Base-by-base conservation (phyloP, 2,329 filamentous ascomycete genomes). In the Sporothrix dimorphospora region DNA sequence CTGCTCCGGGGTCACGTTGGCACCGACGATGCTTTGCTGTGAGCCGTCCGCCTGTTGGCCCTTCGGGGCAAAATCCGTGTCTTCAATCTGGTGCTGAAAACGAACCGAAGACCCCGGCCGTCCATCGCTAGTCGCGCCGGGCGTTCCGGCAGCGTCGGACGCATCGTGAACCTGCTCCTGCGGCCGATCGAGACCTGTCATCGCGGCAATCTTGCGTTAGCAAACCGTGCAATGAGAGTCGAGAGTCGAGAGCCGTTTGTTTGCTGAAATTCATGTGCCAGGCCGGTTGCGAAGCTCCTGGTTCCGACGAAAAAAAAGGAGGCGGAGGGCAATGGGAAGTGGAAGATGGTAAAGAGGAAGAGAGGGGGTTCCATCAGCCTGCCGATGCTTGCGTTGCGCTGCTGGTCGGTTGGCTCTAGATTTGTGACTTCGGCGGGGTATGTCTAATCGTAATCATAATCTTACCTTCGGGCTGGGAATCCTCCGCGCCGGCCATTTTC, bases 11-110 rank as follows among this genome's bases (percentile, higher is more conserved):
- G 85, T 85, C 21, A 73, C 72, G 14, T 34, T 49, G 21, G 27
- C n/a, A 38, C 8, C n/a, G 40, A 63, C 53, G 24, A 66, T 53
- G 55, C 45, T 24, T 42, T 9, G 42, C 24, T 14, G 80, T 70
- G 81, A 81, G 72, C 81, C 78, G 77, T 78, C 77, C 69, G 77
- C 74, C 70, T 76, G 72, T 72, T 68, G 73, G 72, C 73, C 73
- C 71, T 74, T 76, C 42, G 75, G 57, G 38, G 72, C 75, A 6
- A 89, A 87, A 72, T 87, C 84, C 77, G 94, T 93, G 80, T 94
- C 90, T 78, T 94, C 85, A 73, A 91, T 88, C 74, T 87, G 85
- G 38, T 91, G 89, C 71, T 91, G 90, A 80, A 94, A 94, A 72
- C 91, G 91, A 71, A 94, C 92, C 7, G 70, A 45, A 1, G 69